Conservation (phyloP, 345 rosid genomes). For the Heritiera littoralis region DNA sequence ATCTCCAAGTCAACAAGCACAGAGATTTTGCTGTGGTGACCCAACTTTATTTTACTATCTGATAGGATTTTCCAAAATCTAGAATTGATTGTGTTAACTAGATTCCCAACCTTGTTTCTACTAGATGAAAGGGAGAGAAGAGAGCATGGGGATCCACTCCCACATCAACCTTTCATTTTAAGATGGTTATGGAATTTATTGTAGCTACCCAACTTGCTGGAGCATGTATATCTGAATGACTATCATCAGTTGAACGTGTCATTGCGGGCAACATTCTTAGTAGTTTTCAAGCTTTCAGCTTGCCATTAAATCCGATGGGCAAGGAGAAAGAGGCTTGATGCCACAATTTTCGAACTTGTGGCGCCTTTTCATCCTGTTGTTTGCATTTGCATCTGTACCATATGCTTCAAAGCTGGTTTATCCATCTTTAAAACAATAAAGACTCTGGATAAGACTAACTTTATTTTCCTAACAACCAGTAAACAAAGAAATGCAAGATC, state of each 20-base stretch:
- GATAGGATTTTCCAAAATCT: constrained; percentile 13
- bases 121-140: constrained; percentile 25
- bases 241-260: constrained; percentile 13
- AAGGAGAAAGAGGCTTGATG: not conserved
- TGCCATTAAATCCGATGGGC: not conserved
- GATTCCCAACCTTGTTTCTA: constrained; percentile 26
- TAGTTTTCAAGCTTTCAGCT: not conserved
- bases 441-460: not conserved
- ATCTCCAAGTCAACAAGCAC: constrained; percentile 13
- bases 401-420: not conserved
- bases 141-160: constrained; percentile 40
- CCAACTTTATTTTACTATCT: not conserved
- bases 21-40: not conserved
- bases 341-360: not conserved
- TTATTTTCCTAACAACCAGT: not conserved
- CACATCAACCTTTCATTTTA: not conserved
- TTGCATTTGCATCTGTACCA: no score
- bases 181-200: constrained; percentile 33
- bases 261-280: constrained; percentile 31
- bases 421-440: not conserved
- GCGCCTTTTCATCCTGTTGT: not conserved
- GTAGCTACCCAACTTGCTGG: constrained; percentile 24
- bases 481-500: not conserved
- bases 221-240: not conserved
- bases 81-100: constrained; percentile 16